Evolutionary conservation across 768 basidiomycete genomes (phyloP).

Genomic region (Suillus alpinus): DNA sequence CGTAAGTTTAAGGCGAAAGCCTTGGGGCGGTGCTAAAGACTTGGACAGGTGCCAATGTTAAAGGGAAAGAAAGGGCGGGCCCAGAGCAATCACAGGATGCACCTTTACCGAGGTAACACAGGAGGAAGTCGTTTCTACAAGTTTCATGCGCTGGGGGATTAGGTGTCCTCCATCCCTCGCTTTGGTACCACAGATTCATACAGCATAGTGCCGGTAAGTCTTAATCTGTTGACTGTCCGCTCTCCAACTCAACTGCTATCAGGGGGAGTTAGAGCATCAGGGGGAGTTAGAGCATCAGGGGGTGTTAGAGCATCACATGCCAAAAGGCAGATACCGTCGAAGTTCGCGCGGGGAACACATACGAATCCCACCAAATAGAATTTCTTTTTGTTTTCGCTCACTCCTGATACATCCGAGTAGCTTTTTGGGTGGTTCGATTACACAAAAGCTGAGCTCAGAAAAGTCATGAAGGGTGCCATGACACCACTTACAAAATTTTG

Average conservation of each 20-base stretch:
- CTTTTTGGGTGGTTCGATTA: background rate
- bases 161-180: slow-evolving; percentile 17
- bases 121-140: slow-evolving; percentile 30
- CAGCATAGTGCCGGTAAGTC: background rate
- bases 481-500: background rate
- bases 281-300: slow-evolving; percentile 12
- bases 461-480: background rate
- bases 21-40: too few species aligned
- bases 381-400: background rate
- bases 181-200: slow-evolving; percentile 14
- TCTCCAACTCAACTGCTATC: too few species aligned
- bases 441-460: background rate
- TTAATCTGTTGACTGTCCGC: too few species aligned
- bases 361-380: background rate
- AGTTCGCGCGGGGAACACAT: slow-evolving; percentile 2
- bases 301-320: slow-evolving; percentile 8
- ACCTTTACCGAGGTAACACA: too few species aligned
- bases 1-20: slow-evolving; percentile 2
- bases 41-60: too few species aligned
- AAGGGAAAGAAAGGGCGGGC: too few species aligned
- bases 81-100: too few species aligned
- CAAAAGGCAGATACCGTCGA: slow-evolving; percentile 1
- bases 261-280: slow-evolving; percentile 13
- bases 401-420: background rate
- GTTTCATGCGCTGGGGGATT: slow-evolving; percentile 32